Percentiles rank a stretch among this genome's conserved stretches.
Evolutionary conservation across 495 filamentous ascomycete genomes (phyloP).

Genomic region (Filosporella fistucella): DNA sequence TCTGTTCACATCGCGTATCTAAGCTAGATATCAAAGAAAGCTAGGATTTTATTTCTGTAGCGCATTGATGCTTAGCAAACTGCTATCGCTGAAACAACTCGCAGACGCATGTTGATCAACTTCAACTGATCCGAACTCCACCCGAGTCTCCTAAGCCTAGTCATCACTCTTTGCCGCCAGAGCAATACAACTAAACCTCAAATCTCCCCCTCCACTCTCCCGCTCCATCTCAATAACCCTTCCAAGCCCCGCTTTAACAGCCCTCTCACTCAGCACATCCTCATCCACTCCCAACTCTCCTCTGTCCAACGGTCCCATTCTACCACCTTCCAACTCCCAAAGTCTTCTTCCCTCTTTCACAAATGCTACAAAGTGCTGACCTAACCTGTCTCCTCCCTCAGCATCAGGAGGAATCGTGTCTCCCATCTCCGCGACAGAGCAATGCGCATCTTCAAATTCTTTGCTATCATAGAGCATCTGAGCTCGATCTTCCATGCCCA

Average conservation of each 20-base stretch:
- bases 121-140: too few species aligned
- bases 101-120: too few species aligned
- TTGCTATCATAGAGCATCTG: slow-evolving; percentile 65
- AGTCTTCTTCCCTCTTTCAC: slow-evolving; percentile 64
- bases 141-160: too few species aligned
- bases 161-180: slow-evolving; percentile 36
- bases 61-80: too few species aligned
- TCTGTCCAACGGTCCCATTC: slow-evolving; percentile 70
- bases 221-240: slow-evolving; percentile 61
- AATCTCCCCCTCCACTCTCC: slow-evolving; percentile 53
- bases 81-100: too few species aligned
- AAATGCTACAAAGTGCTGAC: slow-evolving; percentile 74
- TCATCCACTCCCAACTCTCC: slow-evolving; percentile 57
- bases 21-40: too few species aligned
- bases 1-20: too few species aligned
- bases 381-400: slow-evolving; percentile 37
- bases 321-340: slow-evolving; percentile 73
- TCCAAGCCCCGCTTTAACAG: slow-evolving; percentile 42
- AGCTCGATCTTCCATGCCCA: slow-evolving; percentile 53
- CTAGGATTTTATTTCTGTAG: too few species aligned
- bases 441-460: slow-evolving; percentile 66
- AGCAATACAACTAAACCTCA: slow-evolving; percentile 70
- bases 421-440: slow-evolving; percentile 58
- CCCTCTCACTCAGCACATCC: slow-evolving; percentile 65
- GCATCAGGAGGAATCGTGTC: slow-evolving; percentile 57